phyloP scores from a whole-genome alignment of 495 filamentous ascomycete species.

The Lophium mytilinum region DNA sequence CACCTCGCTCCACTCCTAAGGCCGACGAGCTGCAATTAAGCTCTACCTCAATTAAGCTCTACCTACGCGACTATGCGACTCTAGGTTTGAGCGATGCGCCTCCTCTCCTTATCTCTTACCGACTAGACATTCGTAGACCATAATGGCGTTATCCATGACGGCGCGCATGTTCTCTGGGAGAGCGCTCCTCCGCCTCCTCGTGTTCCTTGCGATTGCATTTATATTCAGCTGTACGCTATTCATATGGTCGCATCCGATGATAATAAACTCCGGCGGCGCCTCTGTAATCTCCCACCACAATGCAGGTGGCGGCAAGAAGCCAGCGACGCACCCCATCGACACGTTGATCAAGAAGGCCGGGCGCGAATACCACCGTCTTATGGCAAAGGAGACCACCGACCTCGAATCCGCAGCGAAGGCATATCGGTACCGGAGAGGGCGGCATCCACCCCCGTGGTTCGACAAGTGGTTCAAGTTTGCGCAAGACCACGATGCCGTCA shows the following conservation, averaged over 20 bases:
- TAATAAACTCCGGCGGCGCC: too few species aligned
- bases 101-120: too few species aligned
- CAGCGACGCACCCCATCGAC: conserved; percentile 31
- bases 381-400: conserved; percentile 26
- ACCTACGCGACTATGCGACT: too few species aligned
- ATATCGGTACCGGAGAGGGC: conserved; percentile 29
- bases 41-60: too few species aligned
- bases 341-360: conserved; percentile 25
- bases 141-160: background rate
- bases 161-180: background rate
- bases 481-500: conserved; percentile 26
- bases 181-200: background rate
- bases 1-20: too few species aligned
- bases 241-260: background rate
- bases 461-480: conserved; percentile 32
- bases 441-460: conserved; percentile 35
- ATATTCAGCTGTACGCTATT: background rate
- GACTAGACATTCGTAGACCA: too few species aligned
- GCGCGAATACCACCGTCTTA: conserved; percentile 11
- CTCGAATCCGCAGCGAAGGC: conserved; percentile 24
- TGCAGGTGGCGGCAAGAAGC: too few species aligned
- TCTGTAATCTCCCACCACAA: too few species aligned
- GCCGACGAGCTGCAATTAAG: too few species aligned
- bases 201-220: background rate
- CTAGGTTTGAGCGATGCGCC: too few species aligned